Evolutionary conservation across 441 rosid species (phyloP), one percentile per base, ranked within the genome.

Genomic region (Gossypium aridum): DNA sequence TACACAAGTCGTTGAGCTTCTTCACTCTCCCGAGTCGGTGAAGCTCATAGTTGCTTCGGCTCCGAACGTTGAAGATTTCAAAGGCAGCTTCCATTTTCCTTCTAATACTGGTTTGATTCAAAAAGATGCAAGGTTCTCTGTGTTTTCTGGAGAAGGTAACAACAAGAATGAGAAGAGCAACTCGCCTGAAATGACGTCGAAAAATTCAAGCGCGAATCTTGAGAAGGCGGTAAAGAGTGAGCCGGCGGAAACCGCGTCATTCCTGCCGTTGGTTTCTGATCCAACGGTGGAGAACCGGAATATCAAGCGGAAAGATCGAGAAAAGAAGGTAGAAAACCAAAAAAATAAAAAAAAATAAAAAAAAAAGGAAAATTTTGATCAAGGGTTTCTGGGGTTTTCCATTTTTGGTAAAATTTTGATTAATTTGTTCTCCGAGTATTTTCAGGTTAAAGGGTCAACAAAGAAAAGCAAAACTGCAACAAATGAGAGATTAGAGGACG

Each of bases 1-100:
- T 5, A 83, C 90, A 20, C 94, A 88, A 76, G 99, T 93, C 12
- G 65, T 93, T 68, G 90, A 90, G 79, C 96, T 93, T 60, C 98
- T 96, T 39, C 93, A 87, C 79, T 87, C 88, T 47, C 76, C 90
- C 8, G 91, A 87, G 56, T 79, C 92, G 2, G 76, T 70, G 5
- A 39, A 78, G 8, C 68, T 66, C 2, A 51, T 78, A 75, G 22
- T 54, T 55, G 47, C 72, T 60, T 39, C 73, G 61, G 47, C 75
- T 70, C 64, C 62, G 65, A 53, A 51, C 47, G 77, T 66, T 22
- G 75, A 70, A n/a, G 70, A 22, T 34, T 64, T 71, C 45, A 55
- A 78, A 43, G 71, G 77, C 1, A 62, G 77, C 70, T 75, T 78
- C 61, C 76, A 75, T 47, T 87, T 90, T 56, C 91, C 90, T 17